Conservation (phyloP, 2,329 filamentous ascomycete species). For the Claviceps purpurea region DNA sequence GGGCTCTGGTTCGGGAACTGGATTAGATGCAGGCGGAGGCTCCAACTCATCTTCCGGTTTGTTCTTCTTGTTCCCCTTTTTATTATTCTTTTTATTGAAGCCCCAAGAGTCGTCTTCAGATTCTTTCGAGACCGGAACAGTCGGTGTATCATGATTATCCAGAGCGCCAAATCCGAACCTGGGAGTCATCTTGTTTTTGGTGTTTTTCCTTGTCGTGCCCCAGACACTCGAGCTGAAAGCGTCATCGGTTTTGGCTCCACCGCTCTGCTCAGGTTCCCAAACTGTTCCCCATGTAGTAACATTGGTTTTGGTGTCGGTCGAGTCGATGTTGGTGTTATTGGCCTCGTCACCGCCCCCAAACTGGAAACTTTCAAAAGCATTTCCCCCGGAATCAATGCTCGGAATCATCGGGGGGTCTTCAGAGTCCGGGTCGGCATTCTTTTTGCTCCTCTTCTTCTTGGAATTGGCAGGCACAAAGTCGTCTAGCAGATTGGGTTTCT, state of each 20-base stretch:
- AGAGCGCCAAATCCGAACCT: slow-evolving; percentile 35
- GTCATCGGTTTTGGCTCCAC: slow-evolving; percentile 20
- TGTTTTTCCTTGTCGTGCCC: slow-evolving; percentile 31
- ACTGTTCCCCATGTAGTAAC: slow-evolving; percentile 48
- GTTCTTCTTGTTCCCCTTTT: slow-evolving; percentile 28
- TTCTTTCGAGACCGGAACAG: slow-evolving; percentile 18
- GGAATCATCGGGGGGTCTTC: slow-evolving; percentile 16
- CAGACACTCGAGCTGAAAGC: slow-evolving; percentile 35
- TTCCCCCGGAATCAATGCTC: slow-evolving; percentile 30
- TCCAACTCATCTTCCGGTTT: slow-evolving; percentile 2
- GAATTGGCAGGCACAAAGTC: slow-evolving; percentile 13
- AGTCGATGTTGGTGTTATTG: slow-evolving; percentile 41
- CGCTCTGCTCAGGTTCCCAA: slow-evolving; percentile 26
- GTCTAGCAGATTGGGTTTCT: slow-evolving; percentile 22
- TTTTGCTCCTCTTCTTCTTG: slow-evolving; percentile 29
- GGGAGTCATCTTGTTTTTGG: slow-evolving; percentile 37
- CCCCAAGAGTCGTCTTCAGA: slow-evolving; percentile 20
- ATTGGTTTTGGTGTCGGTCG: slow-evolving; percentile 27
- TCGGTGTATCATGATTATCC: slow-evolving; percentile 26
- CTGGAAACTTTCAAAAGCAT: slow-evolving; percentile 52
- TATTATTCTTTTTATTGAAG: slow-evolving; percentile 15
- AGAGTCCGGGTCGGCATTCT: slow-evolving; percentile 13
- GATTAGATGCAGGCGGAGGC: slow-evolving; percentile 11
- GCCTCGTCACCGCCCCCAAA: slow-evolving; percentile 45
- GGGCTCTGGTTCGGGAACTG: slow-evolving; percentile 10